Base-by-base conservation (phyloP, 495 filamentous ascomycete species). In the Penicillium fimorum region DNA sequence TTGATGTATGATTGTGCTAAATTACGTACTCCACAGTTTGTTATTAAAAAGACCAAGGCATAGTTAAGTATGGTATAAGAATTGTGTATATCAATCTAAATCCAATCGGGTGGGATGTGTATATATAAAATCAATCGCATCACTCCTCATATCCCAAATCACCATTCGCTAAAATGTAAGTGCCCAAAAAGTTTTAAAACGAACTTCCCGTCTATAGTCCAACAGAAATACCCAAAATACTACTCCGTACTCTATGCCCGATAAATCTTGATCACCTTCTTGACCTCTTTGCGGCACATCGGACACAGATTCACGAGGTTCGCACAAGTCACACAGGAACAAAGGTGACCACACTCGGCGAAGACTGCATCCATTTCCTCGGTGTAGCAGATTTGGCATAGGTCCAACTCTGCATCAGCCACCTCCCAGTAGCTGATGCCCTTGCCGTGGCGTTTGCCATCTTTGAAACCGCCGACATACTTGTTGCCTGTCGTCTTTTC, bases 361-460 rank as follows among this genome's bases (percentile, higher is more conserved):
- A 88, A 86, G 41, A 83, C 70, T 3, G 83, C 78, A 60, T 86
- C 82, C 54, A 82, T 80, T 58, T 81, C 81, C 47, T 80, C 79
- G 37, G 84, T 82, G 59, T 81, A 87, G 69, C 85, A 88, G 49
- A 88, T 86, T 57, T 82, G 77, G 67, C 85, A 87, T 13, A 84
- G 65, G 57, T 81, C 71, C 70, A 79, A 74, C 64, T 85, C 82
- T 59, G 85, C 84, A 48, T 87, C 82, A 17, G 82, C 84, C 12
- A 83, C 79, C 56, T 84, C 77, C 73, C 81, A 86, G 59, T 79
- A 76, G 68, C 81, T 86, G 47, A 81, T 79, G n/a, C 84, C 84
- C 58, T 82, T 80, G 30, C 85, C 85, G 56, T 83, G 78, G 27
- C 79, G 74, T 63, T 84, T 84, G 51, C 83, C 82, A 47, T 82